Percentiles rank a stretch among this genome's conserved stretches.
Evolutionary conservation across 2,329 filamentous ascomycete genomes (phyloP).

Genomic region (Stachybotrys chartarum): DNA sequence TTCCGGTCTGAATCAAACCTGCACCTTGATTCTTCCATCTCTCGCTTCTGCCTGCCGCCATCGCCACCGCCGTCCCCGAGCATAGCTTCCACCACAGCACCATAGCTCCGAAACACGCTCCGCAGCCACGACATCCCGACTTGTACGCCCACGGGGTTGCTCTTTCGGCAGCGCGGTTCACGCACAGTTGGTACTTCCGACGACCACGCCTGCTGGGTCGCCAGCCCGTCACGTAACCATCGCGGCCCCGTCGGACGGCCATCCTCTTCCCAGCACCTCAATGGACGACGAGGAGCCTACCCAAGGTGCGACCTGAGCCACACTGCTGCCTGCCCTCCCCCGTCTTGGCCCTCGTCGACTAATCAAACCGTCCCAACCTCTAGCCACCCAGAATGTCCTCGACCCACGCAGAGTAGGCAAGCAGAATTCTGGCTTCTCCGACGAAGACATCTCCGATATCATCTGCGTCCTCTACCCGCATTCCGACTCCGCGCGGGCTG

Average conservation of each 20-base stretch:
- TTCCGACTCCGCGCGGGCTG: conserved; percentile 62
- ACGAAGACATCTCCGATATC: conserved; percentile 80
- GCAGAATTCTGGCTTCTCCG: conserved; percentile 75
- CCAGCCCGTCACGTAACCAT: conserved; percentile 4
- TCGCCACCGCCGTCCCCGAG: neutral
- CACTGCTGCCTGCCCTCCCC: neutral
- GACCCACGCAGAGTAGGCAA: conserved; percentile 74
- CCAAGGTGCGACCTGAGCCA: conserved; percentile 25
- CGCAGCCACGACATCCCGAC: neutral
- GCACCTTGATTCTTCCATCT: neutral
- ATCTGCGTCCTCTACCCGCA: conserved; percentile 81
- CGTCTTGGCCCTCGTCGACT: conserved; percentile 13
- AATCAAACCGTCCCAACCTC: conserved; percentile 4
- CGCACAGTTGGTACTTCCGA: neutral
- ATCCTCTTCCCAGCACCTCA: conserved; percentile 22
- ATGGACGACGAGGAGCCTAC: conserved; percentile 39
- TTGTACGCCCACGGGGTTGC: neutral
- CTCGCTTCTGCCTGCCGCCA: neutral
- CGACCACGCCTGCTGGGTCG: neutral
- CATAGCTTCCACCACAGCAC: neutral
- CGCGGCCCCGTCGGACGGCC: conserved; percentile 12
- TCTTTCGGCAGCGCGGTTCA: neutral
- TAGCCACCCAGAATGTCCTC: conserved; percentile 70
- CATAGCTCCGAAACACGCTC: neutral
- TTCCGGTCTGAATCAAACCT: neutral